Evolutionary conservation across 306 rosid genomes (phyloP).

Genomic region (Quercus cerris): DNA sequence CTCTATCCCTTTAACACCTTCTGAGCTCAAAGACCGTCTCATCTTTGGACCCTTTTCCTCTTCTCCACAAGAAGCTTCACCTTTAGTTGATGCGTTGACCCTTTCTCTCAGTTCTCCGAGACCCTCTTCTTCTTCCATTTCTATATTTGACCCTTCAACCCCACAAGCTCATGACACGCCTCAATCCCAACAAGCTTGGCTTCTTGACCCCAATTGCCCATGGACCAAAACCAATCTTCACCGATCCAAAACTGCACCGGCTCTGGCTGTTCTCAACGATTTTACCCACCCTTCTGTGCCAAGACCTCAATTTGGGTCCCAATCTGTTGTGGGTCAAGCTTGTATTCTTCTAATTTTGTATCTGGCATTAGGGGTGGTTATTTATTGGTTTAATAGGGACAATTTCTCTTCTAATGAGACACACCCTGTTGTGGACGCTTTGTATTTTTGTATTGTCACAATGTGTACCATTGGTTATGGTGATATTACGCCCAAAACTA

Average conservation of each 20-base stretch:
- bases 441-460: conserved; percentile 90
- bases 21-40: conserved; percentile 71
- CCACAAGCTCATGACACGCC: too few species aligned
- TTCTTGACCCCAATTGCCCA: conserved; percentile 58
- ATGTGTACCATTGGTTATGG: conserved; percentile 99
- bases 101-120: conserved; percentile 43
- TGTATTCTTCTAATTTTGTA: conserved; percentile 60
- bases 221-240: conserved; percentile 61
- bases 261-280: conserved; percentile 75
- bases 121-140: conserved; percentile 45
- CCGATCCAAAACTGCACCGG: conserved; percentile 92
- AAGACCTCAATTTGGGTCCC: conserved; percentile 54
- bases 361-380: conserved; percentile 67
- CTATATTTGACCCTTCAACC: too few species aligned
- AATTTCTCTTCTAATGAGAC: conserved; percentile 57
- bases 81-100: conserved; percentile 61
- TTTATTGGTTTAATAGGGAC: conserved; percentile 69
- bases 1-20: conserved; percentile 50
- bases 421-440: conserved; percentile 83
- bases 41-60: conserved; percentile 70
- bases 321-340: conserved; percentile 61
- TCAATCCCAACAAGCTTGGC: conserved; percentile 39
- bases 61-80: conserved; percentile 45
- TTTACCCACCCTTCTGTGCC: conserved; percentile 18
- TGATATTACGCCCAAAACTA: conserved; percentile 75